Conservation (phyloP, 2,329 filamentous ascomycete genomes). For the Bisporella sp. region DNA sequence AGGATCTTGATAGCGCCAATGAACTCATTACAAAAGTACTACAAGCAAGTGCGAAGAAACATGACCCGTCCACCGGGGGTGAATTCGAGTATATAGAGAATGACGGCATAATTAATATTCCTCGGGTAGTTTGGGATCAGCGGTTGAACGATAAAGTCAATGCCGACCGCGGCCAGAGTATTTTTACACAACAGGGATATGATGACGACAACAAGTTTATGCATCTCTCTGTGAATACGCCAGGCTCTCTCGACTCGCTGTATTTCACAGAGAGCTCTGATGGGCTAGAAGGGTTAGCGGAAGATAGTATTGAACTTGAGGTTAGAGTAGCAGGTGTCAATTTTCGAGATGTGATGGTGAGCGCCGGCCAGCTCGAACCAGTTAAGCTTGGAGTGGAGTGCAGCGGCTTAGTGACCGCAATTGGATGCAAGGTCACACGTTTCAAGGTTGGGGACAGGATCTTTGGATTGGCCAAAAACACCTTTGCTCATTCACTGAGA, state of each 20-base stretch:
- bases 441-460: slow-evolving; percentile 27
- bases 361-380: slow-evolving; percentile 21
- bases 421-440: slow-evolving; percentile 22
- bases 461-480: neutral
- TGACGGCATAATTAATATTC: too few relatives aligned
- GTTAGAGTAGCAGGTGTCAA: slow-evolving; percentile 23
- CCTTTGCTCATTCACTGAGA: neutral
- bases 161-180: too few relatives aligned
- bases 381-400: slow-evolving; percentile 27
- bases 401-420: slow-evolving; percentile 27
- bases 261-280: slow-evolving; percentile 19
- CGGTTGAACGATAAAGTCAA: too few relatives aligned
- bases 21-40: too few relatives aligned
- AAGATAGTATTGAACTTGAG: slow-evolving; percentile 21
- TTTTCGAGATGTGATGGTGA: slow-evolving; percentile 24
- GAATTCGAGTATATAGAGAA: too few relatives aligned
- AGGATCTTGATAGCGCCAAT: too few relatives aligned
- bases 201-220: too few relatives aligned
- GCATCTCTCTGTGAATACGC: slow-evolving; percentile 1
- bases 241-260: slow-evolving; percentile 22
- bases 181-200: too few relatives aligned
- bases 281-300: slow-evolving; percentile 4
- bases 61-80: too few relatives aligned
- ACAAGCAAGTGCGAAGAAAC: too few relatives aligned
- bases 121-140: too few relatives aligned